These are phyloP conservation scores for Ogataea methylovora DNA, from an alignment of 805 yeast genomes.

Conservation along the genomic window DNA sequence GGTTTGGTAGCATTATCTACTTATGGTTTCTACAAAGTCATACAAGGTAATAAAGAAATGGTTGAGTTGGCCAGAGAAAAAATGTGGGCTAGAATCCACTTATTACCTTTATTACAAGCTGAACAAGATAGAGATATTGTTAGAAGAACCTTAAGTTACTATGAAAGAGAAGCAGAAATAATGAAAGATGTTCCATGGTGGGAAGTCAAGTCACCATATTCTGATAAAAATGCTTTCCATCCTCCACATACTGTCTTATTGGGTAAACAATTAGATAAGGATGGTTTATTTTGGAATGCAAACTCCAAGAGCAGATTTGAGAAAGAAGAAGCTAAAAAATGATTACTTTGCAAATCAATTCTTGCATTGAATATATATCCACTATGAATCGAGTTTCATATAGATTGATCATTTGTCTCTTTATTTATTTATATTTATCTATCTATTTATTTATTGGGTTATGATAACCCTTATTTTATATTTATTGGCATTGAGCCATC, in stretches of 20 bases:
- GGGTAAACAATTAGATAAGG: conserved; percentile 27
- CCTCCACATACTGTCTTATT: conserved; percentile 29
- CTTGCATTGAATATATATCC: too few relatives aligned
- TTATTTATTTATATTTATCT: not conserved
- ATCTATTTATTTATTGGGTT: not conserved
- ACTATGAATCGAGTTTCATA: too few relatives aligned
- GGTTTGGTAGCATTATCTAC: conserved; percentile 56
- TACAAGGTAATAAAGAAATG: conserved; percentile 65
- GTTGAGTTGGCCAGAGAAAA: conserved; percentile 70
- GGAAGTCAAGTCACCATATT: conserved; percentile 40
- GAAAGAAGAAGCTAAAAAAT: too few relatives aligned
- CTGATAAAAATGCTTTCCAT: conserved; percentile 25
- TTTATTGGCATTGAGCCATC: too few relatives aligned
- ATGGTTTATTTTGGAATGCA: conserved; percentile 19
- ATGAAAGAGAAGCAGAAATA: conserved; percentile 61
- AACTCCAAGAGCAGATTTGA: conserved; percentile 24
- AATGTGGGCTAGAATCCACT: conserved; percentile 66
- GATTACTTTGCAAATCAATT: too few relatives aligned
- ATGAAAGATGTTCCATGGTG: conserved; percentile 58
- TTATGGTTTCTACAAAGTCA: conserved; percentile 64
- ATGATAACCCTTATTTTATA: not conserved
- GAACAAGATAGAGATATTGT: conserved; percentile 76
- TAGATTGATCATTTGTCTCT: too few relatives aligned
- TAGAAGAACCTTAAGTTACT: conserved; percentile 59
- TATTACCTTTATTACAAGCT: conserved; percentile 70